phyloP scores from a whole-genome alignment of 495 filamentous ascomycete species.

The Podospora didyma region DNA sequence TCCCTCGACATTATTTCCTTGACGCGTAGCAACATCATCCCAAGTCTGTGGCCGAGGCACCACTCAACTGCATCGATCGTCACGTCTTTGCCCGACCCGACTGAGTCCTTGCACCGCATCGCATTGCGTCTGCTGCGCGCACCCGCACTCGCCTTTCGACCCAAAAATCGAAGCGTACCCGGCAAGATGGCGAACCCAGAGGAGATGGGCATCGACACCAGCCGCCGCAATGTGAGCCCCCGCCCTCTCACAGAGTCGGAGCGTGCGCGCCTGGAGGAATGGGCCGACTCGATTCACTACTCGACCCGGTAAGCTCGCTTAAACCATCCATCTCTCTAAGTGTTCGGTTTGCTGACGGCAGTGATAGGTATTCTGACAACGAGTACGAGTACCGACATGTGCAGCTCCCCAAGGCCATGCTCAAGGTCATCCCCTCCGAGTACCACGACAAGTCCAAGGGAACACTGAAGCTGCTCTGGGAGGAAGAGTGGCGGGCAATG shows the following conservation, averaged over 20 bases:
- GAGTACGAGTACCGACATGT: conserved; percentile 94
- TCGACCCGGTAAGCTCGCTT: conserved; percentile 75
- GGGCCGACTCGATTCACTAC: conserved; percentile 88
- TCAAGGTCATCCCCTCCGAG: conserved; percentile 92
- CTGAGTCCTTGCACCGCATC: not conserved
- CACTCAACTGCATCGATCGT: not conserved
- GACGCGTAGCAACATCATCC: conserved; percentile 1
- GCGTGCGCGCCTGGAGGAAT: conserved; percentile 80
- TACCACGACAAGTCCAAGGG: conserved; percentile 90
- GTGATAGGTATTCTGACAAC: conserved; percentile 73
- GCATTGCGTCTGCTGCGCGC: not conserved
- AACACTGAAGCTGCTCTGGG: conserved; percentile 93
- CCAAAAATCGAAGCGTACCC: not conserved
- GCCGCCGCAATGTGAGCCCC: conserved; percentile 77
- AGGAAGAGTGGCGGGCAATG: conserved; percentile 95
- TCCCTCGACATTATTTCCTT: not conserved
- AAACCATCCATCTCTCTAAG: not conserved
- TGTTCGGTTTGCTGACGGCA: not conserved
- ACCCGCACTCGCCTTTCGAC: not conserved
- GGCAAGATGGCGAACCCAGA: conserved; percentile 22
- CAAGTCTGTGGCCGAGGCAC: not conserved
- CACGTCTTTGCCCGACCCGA: not conserved
- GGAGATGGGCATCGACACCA: conserved; percentile 67
- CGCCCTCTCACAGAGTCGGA: conserved; percentile 77
- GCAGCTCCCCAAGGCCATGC: conserved; percentile 94